Evolutionary conservation across 202 grass and related monocot species (phyloP).

Genomic region (Schoenoplectus tabernaemontani): DNA sequence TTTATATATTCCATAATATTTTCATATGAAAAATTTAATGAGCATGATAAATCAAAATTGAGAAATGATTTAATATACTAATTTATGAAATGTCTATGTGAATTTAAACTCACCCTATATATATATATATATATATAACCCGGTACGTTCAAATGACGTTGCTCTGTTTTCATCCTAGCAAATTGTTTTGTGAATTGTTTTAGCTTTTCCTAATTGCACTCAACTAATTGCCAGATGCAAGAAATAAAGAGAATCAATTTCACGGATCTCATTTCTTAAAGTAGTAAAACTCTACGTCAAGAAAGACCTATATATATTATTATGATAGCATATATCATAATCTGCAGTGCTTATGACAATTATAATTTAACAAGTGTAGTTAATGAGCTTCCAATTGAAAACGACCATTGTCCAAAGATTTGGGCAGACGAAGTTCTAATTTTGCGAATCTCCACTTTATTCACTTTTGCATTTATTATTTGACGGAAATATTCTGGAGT

Average conservation of each 20-base stretch:
- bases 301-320: background rate
- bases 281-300: background rate
- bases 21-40: no score
- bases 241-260: background rate
- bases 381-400: slow-evolving; percentile 2
- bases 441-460: background rate
- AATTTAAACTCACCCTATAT: no score
- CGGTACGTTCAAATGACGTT: no score
- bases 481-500: background rate
- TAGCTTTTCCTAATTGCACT: no score
- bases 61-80: no score
- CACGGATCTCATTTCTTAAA: background rate
- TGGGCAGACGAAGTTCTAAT: background rate
- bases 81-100: no score
- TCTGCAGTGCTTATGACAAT: background rate
- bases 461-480: background rate
- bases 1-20: no score
- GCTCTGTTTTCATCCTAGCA: no score
- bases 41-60: no score
- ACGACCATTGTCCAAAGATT: slow-evolving; percentile 2
- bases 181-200: no score
- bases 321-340: background rate
- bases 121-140: no score
- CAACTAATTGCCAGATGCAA: no score
- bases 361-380: background rate